phyloP scores from a whole-genome alignment of 768 basidiomycete genomes.

The Calocybe cyanea region DNA sequence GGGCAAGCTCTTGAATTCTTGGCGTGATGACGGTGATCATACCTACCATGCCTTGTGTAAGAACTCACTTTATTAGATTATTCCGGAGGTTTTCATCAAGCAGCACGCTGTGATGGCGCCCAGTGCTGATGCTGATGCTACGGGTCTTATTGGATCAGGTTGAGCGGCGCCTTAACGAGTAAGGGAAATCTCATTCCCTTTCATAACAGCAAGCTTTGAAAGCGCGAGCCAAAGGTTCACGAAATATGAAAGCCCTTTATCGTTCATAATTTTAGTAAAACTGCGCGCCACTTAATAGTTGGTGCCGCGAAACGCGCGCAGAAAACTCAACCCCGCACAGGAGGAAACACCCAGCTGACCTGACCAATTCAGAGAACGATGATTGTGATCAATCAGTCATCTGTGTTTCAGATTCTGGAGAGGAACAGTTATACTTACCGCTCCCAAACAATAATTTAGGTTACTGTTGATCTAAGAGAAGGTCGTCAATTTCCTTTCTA shows the following conservation, averaged over 20 bases:
- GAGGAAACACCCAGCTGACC: too few species aligned
- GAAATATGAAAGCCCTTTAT: constrained; percentile 44
- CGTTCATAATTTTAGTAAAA: constrained; percentile 61
- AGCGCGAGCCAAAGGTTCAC: constrained; percentile 58
- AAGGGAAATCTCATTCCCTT: constrained; percentile 36
- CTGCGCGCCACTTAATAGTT: constrained; percentile 40
- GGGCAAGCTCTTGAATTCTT: constrained; percentile 42
- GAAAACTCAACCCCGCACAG: too few species aligned
- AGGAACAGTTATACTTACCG: constrained; percentile 17
- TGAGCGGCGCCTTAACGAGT: not conserved
- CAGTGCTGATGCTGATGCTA: constrained; percentile 56
- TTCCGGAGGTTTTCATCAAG: constrained; percentile 30
- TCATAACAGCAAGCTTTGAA: constrained; percentile 48
- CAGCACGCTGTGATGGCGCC: constrained; percentile 52
- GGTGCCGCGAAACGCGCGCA: too few species aligned
- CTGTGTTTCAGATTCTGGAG: not conserved
- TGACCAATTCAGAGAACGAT: too few species aligned
- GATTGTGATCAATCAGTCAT: constrained; percentile 17
- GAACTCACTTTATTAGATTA: constrained; percentile 19
- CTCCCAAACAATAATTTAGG: constrained; percentile 62
- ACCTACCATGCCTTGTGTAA: not conserved
- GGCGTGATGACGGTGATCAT: constrained; percentile 1
- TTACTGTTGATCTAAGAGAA: constrained; percentile 40
- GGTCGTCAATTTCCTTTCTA: constrained; percentile 21
- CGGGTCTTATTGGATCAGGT: not conserved